Base-by-base conservation (phyloP, 345 rosid species). In the Hirschfeldia incana region DNA sequence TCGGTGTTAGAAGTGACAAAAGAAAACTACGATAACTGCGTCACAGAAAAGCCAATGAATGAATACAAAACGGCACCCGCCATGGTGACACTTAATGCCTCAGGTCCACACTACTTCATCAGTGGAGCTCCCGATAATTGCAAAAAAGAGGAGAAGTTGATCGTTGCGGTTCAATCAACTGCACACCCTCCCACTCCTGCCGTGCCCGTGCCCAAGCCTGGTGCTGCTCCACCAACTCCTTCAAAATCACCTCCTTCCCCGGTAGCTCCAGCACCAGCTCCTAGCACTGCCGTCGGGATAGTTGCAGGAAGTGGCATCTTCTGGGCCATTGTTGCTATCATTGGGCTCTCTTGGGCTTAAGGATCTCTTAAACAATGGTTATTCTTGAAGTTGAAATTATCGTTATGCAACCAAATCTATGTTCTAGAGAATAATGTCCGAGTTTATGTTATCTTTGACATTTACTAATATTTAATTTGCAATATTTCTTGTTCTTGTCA, bases 51-150 rank as follows among this genome's bases (percentile, higher is more conserved):
- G 6, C 87, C 90, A 6, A 37, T 85, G 2, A 71, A 82, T 7
- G 77, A 80, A 17, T 53, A 83, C 84, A 83, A 76, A 30, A 84
- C 76, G 0, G 85, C 81, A 4, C 13, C 73, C 66, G 79, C 83
- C 36, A 82, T 39, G 66, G 78, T 86, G 27, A 75, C 67, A 55
- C 62, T 91, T 59, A 75, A 71, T 9, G 55, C 21, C 13, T 72
- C 87, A 0, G 96, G 93, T 16, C 78, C 86, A 2, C 67, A 77
- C 66, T 89, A 30, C 81, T 91, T 88, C 86, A 88, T 91, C 15
- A 91, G 90, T 51, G 96, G 96, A 70, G 81, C 85, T 8, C 12
- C 32, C 0, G 81, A 77, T 4, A 78, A 80, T 29, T 88, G 93
- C 51, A 49, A 29, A 44, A 85, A 83, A 2, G 91, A 91, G n/a